Evolutionary conservation across 441 rosid species (phyloP), one percentile per base, ranked within the genome.

Genomic region (Geranium incanum): DNA sequence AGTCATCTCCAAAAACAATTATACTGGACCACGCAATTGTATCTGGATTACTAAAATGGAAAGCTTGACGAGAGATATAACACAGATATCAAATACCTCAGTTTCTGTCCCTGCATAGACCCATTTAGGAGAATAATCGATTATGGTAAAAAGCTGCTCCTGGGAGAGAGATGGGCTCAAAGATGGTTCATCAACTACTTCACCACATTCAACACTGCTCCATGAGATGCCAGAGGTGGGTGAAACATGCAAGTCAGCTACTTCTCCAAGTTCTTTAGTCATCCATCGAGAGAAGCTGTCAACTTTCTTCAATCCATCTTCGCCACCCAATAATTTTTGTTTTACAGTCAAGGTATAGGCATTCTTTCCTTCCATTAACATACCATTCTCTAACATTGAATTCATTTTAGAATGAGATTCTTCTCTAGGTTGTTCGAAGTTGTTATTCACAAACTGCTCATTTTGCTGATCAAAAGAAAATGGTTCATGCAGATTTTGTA

Each of bases 231-330:
- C 85, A 11, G 86, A 81, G 78, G 78, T 83, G 67, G 96, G 78
- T 18, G 82, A 85, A 69, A 79, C 68, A 74, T 69, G 84, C 13
- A 86, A 78, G 71, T 86, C 90, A 38, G 81, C 83, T 62, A 89
- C 97, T 78, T 93, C 97, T 74, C 88, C 97, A 72, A 93, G 90
- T 83, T 91, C 97, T 78, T 83, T 91, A 79, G 88, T 88, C 95
- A 88, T 87, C 98, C 98, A 93, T 66, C 92, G 86, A 74, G 82
- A 84, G 84, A 93, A 93, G 79, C 98, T 93, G 76, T 93, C 98
- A 78, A 84, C 83, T 81, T 93, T 93, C 83, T 88, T 89, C 81
- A 94, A 75, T 77, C 87, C 88, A 70, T 83, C 90, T 73, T 80
- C 88, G 66, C 85, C 75, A 48, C 83, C 86, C 70, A 84, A 72